Base-by-base conservation (phyloP, 768 basidiomycete species). In the Austroboletus eburneus region DNA sequence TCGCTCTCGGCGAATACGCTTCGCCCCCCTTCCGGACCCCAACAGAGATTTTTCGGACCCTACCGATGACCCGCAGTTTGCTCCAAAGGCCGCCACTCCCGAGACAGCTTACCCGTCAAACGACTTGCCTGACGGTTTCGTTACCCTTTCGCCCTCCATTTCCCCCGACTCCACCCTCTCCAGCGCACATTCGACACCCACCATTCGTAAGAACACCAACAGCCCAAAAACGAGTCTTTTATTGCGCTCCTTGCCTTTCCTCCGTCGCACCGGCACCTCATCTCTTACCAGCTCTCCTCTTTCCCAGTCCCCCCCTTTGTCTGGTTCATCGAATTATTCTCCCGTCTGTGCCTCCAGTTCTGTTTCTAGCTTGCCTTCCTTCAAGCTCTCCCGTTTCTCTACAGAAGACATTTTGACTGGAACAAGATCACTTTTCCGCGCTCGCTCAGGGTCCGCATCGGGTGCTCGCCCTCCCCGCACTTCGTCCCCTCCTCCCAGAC, bases 11-110 rank as follows among this genome's bases (percentile, higher is more conserved):
- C 63, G 56, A 29, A 91, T 93, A 49, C 79, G 87, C 50, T 93
- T 93, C 52, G 91, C 91, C 0, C 91, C 91, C 1, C 77, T 93
- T 16, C 91, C 91, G 1, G 85, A 87, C 55, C 86, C 87, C 2
- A 73, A 79, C 20, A 73, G 79, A 42, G 73, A 77, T 50, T 52
- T 70, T 53, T 21, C 40, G 20, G 46, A 34, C 10, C 60, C 70
- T 49, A 64, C 62, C 20, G 65, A 66, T 42, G 72, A 74, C 17
- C 48, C 51, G 38, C 64, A 61, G 33, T 50, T 63, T 34, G 42
- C 35, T 13, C 8, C 42, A 20, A 57, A 54, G 35, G 20, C 40
- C 30, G 14, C n/a, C n/a, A n/a, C 36, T n/a, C 24, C 33, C 0
- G 50, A 50, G 17, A 13, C 49, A 1, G 25, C 34, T 17, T 32